Evolutionary conservation across 768 basidiomycete species (phyloP).

Genomic region (Hypholoma sublateritium): DNA sequence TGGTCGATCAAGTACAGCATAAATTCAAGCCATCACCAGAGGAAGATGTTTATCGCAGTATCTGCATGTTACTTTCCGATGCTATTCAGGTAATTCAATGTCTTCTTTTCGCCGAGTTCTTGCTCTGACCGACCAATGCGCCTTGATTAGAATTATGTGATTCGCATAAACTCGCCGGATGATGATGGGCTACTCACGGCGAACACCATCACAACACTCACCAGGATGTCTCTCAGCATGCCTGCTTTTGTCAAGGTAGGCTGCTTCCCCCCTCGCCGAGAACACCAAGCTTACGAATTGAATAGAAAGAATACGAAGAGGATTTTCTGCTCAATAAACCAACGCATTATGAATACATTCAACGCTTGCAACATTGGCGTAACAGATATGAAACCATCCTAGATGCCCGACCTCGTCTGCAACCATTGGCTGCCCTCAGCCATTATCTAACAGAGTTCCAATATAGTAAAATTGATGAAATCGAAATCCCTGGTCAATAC

Average conservation of each 20-base stretch:
- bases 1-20: constrained; percentile 90
- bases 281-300: not conserved
- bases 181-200: constrained; percentile 66
- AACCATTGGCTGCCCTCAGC: constrained; percentile 82
- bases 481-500: constrained; percentile 99
- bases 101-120: not conserved
- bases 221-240: constrained; percentile 62
- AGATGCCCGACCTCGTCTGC: constrained; percentile 79
- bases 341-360: constrained; percentile 83
- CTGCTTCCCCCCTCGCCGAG: not conserved
- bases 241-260: constrained; percentile 57
- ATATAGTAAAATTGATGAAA: constrained; percentile 95
- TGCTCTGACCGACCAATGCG: not conserved
- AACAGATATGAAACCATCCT: constrained; percentile 85
- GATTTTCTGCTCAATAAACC: constrained; percentile 84
- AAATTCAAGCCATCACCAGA: constrained; percentile 89
- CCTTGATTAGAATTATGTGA: constrained; percentile 57
- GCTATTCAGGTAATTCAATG: constrained; percentile 65
- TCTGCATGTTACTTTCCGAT: constrained; percentile 85
- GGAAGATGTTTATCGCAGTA: constrained; percentile 91
- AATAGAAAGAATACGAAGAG: constrained; percentile 84
- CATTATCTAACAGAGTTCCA: constrained; percentile 98
- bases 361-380: constrained; percentile 88
- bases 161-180: constrained; percentile 62
- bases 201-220: constrained; percentile 54